Percentiles rank a stretch among this genome's conserved stretches.
phyloP scores from a whole-genome alignment of 805 yeast species.

The Nakazawaea ishiwadae region DNA sequence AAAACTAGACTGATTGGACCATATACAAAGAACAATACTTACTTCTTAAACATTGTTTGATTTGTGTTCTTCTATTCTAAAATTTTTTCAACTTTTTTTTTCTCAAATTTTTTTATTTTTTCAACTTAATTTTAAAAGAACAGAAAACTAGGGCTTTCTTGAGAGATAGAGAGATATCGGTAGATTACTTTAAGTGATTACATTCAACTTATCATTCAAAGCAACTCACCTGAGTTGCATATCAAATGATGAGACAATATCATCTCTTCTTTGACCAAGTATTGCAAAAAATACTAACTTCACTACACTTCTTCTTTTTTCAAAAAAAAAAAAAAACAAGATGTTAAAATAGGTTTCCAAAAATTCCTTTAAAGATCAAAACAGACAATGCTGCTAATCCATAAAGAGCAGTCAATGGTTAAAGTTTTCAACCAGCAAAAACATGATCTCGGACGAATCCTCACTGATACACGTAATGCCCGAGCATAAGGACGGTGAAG shows the following conservation, averaged over 20 bases:
- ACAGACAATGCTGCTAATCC: conserved; percentile 38
- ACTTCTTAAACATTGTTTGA: conserved; percentile 43
- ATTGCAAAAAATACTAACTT: conserved; percentile 2
- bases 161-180: background rate
- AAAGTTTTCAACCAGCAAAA: conserved; percentile 99
- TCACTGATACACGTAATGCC: conserved; percentile 99
- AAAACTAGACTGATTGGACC: no score
- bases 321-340: background rate
- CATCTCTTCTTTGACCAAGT: background rate
- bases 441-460: conserved; percentile 99
- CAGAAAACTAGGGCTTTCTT: no score
- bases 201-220: background rate
- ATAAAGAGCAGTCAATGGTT: conserved; percentile 85
- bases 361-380: conserved; percentile 63
- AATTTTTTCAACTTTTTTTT: background rate
- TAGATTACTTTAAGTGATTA: background rate
- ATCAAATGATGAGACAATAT: background rate
- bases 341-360: conserved; percentile 42
- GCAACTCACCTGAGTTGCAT: background rate
- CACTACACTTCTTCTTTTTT: background rate
- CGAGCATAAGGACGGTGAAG: conserved; percentile 64
- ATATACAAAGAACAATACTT: conserved; percentile 9
- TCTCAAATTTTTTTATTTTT: no score
- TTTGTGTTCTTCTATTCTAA: background rate
- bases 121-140: no score